These are phyloP conservation scores for Erodium maritimum DNA, from an alignment of 345 rosid species.

Conservation along the genomic window DNA sequence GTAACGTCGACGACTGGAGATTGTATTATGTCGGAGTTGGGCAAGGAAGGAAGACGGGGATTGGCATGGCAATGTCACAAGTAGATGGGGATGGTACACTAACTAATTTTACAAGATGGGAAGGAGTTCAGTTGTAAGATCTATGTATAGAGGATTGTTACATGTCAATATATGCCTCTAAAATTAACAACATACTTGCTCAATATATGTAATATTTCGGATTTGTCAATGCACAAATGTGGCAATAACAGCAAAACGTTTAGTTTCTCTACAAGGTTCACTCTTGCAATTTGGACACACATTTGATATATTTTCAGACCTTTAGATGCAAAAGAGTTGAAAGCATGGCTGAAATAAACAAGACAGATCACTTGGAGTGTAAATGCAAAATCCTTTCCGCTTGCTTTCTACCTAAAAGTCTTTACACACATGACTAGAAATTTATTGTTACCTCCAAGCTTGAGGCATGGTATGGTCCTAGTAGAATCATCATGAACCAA, in stretches of 20 bases:
- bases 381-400: no score
- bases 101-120: conserved; percentile 54
- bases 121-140: conserved; percentile 35
- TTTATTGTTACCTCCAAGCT: no score
- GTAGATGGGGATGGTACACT: conserved; percentile 35
- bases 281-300: no score
- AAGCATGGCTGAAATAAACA: no score
- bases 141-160: not conserved
- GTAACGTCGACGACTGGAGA: conserved; percentile 54
- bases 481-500: no score
- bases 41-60: conserved; percentile 48
- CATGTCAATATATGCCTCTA: not conserved
- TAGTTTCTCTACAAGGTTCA: no score
- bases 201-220: not conserved
- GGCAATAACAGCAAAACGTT: not conserved
- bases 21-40: conserved; percentile 58
- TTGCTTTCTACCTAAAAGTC: no score
- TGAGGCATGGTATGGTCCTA: no score
- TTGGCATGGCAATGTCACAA: conserved; percentile 53
- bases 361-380: no score
- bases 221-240: not conserved
- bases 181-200: not conserved
- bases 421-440: no score
- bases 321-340: no score
- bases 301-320: no score